Evolutionary conservation across 1,139 yeast species (phyloP), one percentile per base, ranked within the genome.

Genomic region (Suhomyces wounanorum): DNA sequence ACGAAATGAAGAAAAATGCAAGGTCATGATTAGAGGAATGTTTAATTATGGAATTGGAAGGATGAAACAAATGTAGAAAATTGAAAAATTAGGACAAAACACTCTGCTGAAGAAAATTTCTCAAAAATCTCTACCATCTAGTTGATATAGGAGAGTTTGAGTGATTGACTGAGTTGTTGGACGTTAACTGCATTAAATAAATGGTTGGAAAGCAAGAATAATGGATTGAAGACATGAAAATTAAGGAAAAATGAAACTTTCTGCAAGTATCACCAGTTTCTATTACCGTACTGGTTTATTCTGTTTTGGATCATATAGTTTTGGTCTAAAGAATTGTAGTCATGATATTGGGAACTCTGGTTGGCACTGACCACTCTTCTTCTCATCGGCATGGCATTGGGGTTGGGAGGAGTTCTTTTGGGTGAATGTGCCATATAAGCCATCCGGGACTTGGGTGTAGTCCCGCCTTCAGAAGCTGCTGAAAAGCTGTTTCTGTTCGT

Each of bases 391-490:
- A 47, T 28, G 30, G 26, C 44, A 36, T 48, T 51, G 6, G 55
- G 46, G 33, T 55, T 56, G 7, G 59, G 57, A 10, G 58, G 58
- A 5, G 58, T 52, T 45, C 58, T 55, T 45, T 59, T 59, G 6
- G 63, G 64, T 1, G 64, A 60, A 17, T 47, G 58, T 36, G 51
- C 47, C 48, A 56, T 35, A 44, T 55, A 59, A 5, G 61, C 56
- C 56, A 55, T 53, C 36, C 63, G 51, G 8, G 51, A 31, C 44
- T 61, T 59, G 11, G 64, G 61, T 16, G 64, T 60, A 10, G 49
- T 44, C 3, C 43, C 35, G 8, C 44, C 40, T 10, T 44, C 43
- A 11, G 37, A 28, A 13, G 23, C 30, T 2, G 38, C 40, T 14
- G 31, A 40, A 14, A 30, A 45, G 28, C 33, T 39, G 35, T 33